A percentile compares a stretch with the other conserved stretches of the same genome.
phyloP scores from a whole-genome alignment of 2,329 filamentous ascomycete genomes.

The Penicillium sp. region DNA sequence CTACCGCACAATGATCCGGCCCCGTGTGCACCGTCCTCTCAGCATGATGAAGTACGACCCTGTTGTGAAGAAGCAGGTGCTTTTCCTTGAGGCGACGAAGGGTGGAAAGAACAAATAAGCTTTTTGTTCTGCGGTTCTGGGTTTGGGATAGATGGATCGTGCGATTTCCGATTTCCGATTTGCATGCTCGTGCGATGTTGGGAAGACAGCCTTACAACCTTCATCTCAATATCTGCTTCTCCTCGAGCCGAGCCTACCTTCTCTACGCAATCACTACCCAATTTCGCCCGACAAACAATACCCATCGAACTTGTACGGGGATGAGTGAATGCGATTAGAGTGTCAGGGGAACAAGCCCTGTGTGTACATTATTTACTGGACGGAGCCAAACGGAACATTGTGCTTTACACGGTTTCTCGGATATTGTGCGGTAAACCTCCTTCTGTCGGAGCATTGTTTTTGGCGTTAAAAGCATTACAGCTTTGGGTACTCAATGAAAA shows the following conservation, averaged over 20 bases:
- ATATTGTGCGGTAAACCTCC: constrained; percentile 15
- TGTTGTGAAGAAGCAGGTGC: constrained; percentile 90
- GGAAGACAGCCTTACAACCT: neutral
- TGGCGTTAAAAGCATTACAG: constrained; percentile 26
- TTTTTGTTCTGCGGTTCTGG: neutral
- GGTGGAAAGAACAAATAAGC: constrained; percentile 56
- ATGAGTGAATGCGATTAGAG: constrained; percentile 7
- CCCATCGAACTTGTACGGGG: neutral
- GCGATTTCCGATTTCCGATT: neutral
- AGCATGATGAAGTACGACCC: constrained; percentile 99
- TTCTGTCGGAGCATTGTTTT: constrained; percentile 28
- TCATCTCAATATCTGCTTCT: neutral
- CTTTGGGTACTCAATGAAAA: constrained; percentile 25
- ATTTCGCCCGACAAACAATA: neutral
- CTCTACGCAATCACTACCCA: neutral
- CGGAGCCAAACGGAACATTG: constrained; percentile 6
- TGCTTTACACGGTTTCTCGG: neutral
- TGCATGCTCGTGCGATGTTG: neutral
- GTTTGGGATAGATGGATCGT: neutral
- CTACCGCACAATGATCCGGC: constrained; percentile 87
- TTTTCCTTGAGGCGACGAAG: constrained; percentile 92
- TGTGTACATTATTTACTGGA: constrained; percentile 28
- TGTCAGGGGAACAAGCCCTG: constrained; percentile 7
- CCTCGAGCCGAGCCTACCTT: neutral
- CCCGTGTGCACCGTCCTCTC: constrained; percentile 75